These are phyloP conservation scores for Stephania cephalantha DNA, from an alignment of 164 flowering plant species.

Conservation along the genomic window DNA sequence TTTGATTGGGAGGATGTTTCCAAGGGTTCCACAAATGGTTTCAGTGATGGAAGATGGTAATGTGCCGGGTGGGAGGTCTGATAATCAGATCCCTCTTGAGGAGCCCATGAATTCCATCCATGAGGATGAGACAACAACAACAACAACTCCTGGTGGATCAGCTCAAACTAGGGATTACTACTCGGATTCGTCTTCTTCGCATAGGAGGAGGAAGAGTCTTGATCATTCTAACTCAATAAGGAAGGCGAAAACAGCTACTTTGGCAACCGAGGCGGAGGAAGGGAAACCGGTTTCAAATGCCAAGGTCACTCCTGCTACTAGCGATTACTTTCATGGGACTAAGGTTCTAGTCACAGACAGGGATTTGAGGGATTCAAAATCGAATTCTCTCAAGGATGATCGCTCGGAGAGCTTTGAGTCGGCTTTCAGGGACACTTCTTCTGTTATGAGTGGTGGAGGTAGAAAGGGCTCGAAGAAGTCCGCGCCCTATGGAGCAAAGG, in stretches of 20 bases:
- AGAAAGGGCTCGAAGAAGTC: slow-evolving; percentile 55
- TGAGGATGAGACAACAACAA: slow-evolving; percentile 31
- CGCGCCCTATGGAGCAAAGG: slow-evolving; percentile 59
- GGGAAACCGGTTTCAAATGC: slow-evolving; percentile 14
- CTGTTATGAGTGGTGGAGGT: slow-evolving; percentile 32
- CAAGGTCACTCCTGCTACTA: slow-evolving; percentile 21
- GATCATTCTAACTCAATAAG: slow-evolving; percentile 69
- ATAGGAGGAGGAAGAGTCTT: slow-evolving; percentile 59
- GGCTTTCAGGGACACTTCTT: slow-evolving; percentile 10
- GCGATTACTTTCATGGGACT: slow-evolving; percentile 14
- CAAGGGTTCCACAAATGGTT: slow-evolving; percentile 62
- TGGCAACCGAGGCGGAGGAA: slow-evolving; percentile 50
- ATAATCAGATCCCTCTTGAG: slow-evolving; percentile 70
- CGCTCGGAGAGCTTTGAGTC: slow-evolving; percentile 20
- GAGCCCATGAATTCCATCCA: slow-evolving; percentile 34
- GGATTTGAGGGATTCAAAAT: slow-evolving; percentile 12
- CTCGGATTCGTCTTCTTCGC: slow-evolving; percentile 58
- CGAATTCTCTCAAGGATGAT: slow-evolving; percentile 15
- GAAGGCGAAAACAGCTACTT: slow-evolving; percentile 52
- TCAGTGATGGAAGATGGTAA: slow-evolving; percentile 74
- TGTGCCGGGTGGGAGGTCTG: slow-evolving; percentile 39
- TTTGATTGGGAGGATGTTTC: slow-evolving; percentile 53
- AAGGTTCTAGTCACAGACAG: slow-evolving; percentile 14
- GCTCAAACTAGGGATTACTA: slow-evolving; percentile 88
- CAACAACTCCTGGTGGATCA: slow-evolving; percentile 66